These are phyloP conservation scores for Pseudognaphalium luteoalbum DNA, from an alignment of 129 eudicot genomes.

Conservation along the genomic window DNA sequence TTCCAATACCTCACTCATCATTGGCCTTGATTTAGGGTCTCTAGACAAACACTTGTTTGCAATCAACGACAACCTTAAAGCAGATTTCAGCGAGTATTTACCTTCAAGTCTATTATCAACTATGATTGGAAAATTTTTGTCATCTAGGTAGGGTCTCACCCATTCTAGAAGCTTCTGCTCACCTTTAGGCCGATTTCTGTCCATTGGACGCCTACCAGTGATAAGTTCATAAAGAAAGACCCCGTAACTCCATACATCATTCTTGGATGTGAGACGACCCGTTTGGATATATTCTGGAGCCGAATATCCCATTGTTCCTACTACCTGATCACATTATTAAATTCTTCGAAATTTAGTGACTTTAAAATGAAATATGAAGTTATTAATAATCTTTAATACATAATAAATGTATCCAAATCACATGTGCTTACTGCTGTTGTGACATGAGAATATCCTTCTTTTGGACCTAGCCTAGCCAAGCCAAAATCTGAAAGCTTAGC, in stretches of 20 bases:
- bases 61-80: slow-evolving; percentile 54
- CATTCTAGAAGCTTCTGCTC: slow-evolving; percentile 81
- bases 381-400: not conserved
- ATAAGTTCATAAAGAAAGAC: slow-evolving; percentile 83
- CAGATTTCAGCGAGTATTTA: slow-evolving; percentile 46
- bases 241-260: slow-evolving; percentile 80
- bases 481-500: slow-evolving; percentile 97
- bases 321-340: slow-evolving; percentile 45
- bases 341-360: not conserved
- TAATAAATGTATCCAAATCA: not conserved
- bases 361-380: not conserved
- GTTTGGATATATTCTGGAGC: slow-evolving; percentile 82
- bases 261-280: slow-evolving; percentile 68
- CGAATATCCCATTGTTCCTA: slow-evolving; percentile 82
- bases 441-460: slow-evolving; percentile 84
- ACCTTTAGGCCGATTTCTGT: slow-evolving; percentile 57
- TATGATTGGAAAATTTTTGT: slow-evolving; percentile 57
- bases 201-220: slow-evolving; percentile 73
- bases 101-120: slow-evolving; percentile 67
- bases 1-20: slow-evolving; percentile 76
- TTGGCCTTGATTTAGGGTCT: slow-evolving; percentile 61
- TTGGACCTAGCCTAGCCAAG: slow-evolving; percentile 87
- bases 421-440: slow-evolving; percentile 72
- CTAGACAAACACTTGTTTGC: slow-evolving; percentile 72
- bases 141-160: slow-evolving; percentile 69